Conservation (phyloP, 441 rosid genomes). For the Cnidoscolus chayamansa region DNA sequence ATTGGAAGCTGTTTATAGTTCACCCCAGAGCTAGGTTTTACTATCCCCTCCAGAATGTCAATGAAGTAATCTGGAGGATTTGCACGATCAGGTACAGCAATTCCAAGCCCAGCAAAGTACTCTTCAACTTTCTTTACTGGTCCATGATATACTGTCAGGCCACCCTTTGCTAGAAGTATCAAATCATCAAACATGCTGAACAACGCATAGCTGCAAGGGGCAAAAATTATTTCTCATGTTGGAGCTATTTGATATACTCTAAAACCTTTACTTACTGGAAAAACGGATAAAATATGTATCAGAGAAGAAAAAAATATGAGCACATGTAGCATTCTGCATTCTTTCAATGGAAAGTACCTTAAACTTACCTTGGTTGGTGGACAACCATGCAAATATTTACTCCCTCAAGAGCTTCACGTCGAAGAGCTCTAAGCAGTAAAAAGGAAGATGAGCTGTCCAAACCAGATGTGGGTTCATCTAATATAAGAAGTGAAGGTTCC, state of each 20-base stretch:
- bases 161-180: constrained; percentile 94
- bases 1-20: constrained; percentile 72
- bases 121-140: constrained; percentile 86
- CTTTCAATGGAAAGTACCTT: background rate
- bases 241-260: background rate
- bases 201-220: constrained; percentile 64
- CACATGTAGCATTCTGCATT: background rate
- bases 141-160: constrained; percentile 85
- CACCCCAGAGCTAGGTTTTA: constrained; percentile 56
- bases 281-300: no score
- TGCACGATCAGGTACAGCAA: constrained; percentile 77
- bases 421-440: constrained; percentile 83
- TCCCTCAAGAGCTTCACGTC: constrained; percentile 98
- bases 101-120: constrained; percentile 76
- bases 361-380: constrained; percentile 89
- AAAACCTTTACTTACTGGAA: no score
- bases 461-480: constrained; percentile 99
- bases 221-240: background rate
- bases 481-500: constrained; percentile 96
- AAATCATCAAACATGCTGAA: constrained; percentile 95
- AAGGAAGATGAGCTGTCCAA: constrained; percentile 96
- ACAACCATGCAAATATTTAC: constrained; percentile 95
- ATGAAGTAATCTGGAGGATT: constrained; percentile 97
- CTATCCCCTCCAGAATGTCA: constrained; percentile 88
- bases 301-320: background rate